A percentile compares a stretch with the other conserved stretches of the same genome.
phyloP scores from a whole-genome alignment of 2,329 filamentous ascomycete species.

The Diatrype stigma region DNA sequence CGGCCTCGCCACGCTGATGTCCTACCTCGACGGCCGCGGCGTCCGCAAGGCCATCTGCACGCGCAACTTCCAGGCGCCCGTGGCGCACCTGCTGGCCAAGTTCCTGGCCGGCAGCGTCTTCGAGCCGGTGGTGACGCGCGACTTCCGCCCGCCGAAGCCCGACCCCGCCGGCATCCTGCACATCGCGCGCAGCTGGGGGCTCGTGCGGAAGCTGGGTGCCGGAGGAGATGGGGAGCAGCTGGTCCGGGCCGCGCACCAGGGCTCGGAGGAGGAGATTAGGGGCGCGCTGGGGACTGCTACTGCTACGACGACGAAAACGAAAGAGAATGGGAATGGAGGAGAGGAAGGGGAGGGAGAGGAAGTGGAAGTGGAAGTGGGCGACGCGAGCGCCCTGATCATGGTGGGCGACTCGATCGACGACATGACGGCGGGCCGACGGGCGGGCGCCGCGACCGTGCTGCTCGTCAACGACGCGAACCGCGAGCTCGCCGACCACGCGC shows the following conservation, averaged over 20 bases:
- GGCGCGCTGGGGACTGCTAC: constrained; percentile 15
- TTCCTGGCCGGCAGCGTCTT: constrained; percentile 69
- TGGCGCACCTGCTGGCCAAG: constrained; percentile 67
- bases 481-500: constrained; percentile 63
- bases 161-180: constrained; percentile 83
- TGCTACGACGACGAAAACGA: constrained; percentile 9
- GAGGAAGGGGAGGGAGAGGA: constrained; percentile 15
- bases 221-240: constrained; percentile 10
- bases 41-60: constrained; percentile 86
- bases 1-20: constrained; percentile 73
- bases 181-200: constrained; percentile 73
- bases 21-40: constrained; percentile 65
- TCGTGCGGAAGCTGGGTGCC: constrained; percentile 31
- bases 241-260: constrained; percentile 12
- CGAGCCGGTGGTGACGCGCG: constrained; percentile 76
- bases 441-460: constrained; percentile 87
- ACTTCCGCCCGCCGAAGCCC: constrained; percentile 80
- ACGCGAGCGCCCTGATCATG: constrained; percentile 55
- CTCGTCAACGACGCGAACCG: constrained; percentile 78
- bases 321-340: too few relatives aligned
- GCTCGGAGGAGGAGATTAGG: constrained; percentile 9
- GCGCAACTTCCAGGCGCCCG: constrained; percentile 83
- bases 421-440: constrained; percentile 78
- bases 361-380: constrained; percentile 40
- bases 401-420: constrained; percentile 85